Base-by-base conservation (phyloP, 306 rosid genomes). In the Oemleria cerasiformis region DNA sequence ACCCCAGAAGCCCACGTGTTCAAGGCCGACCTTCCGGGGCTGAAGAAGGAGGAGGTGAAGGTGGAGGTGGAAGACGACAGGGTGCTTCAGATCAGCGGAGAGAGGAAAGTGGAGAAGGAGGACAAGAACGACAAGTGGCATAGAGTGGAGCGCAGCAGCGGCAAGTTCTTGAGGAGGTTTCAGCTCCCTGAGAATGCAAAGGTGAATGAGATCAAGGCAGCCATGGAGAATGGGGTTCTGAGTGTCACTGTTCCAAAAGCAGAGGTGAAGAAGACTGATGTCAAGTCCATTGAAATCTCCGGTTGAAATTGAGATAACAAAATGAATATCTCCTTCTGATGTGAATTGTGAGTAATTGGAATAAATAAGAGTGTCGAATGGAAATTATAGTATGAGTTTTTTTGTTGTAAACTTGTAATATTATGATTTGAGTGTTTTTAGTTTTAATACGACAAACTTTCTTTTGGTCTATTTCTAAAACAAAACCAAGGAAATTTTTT, bases 201-300 rank as follows among this genome's bases (percentile, higher is more conserved):
- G 49, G 38, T 75, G 34, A 76, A 79, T 9, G 60, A 72, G 40
- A 64, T 82, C 10, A 78, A 72, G 61, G 86, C 81, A 5, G 16
- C 76, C 0, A 82, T 82, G 78, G 83, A 82, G 73, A 79, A 72
- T 23, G 83, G 83, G 10, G 81, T 79, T 20, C 78, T 82, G 6
- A 78, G 67, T 0, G 76, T 78, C 2, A 75, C 70, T 0, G 70
- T 82, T 14, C 78, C 80, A 0, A 82, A 54, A 9, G 69, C 4
- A 7, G 65, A 65, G 55, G 47, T 65, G 30, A 82, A 74, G 38
- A 78, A 42, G 30, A 48, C 80, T 0, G 75, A 74, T 4, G 83
- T 78, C 23, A 78, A 82, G 41, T 19, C 80, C 25, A 71, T 82
- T 64, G 51, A 74, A 17, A 77, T 82, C 7, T 65, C 79, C 1